A percentile compares a stretch with the other conserved stretches of the same genome.
These are phyloP conservation scores for Ramalina intermedia DNA, from an alignment of 495 filamentous ascomycete species.

Conservation along the genomic window DNA sequence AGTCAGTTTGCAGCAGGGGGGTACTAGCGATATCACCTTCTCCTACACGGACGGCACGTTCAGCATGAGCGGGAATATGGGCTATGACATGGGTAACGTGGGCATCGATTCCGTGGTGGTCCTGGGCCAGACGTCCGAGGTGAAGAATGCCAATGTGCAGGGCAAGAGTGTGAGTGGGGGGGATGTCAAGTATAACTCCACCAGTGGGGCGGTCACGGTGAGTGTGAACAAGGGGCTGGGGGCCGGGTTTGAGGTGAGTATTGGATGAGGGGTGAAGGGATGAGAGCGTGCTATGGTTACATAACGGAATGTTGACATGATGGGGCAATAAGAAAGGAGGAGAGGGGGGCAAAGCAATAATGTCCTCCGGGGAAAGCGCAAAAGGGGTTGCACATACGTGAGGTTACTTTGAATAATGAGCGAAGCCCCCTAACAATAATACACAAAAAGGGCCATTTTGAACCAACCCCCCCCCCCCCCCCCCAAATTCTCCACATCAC, in stretches of 20 bases:
- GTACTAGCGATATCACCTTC: slow-evolving; percentile 37
- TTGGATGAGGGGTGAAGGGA: neutral
- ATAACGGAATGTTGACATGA: neutral
- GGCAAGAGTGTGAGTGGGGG: neutral
- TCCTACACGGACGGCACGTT: slow-evolving; percentile 36
- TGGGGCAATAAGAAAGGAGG: neutral
- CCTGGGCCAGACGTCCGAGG: neutral
- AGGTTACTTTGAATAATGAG: too few species aligned
- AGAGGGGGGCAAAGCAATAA: neutral
- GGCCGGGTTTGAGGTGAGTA: neutral
- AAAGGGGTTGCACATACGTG: too few species aligned
- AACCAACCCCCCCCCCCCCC: too few species aligned
- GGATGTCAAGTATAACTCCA: neutral
- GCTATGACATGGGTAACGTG: slow-evolving; percentile 12
- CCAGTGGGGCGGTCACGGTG: neutral
- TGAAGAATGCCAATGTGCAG: neutral
- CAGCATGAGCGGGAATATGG: slow-evolving; percentile 37
- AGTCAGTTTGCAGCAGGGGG: slow-evolving; percentile 35
- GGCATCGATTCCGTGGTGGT: neutral
- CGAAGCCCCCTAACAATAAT: too few species aligned
- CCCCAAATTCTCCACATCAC: too few species aligned
- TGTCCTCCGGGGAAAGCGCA: too few species aligned
- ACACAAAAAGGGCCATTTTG: too few species aligned
- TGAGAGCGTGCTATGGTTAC: neutral
- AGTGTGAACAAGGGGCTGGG: neutral